Evolutionary conservation across 192 early-diverging fungal genomes (phyloP), one percentile per base, ranked within the genome.

Genomic region (Backusella australiensis): DNA sequence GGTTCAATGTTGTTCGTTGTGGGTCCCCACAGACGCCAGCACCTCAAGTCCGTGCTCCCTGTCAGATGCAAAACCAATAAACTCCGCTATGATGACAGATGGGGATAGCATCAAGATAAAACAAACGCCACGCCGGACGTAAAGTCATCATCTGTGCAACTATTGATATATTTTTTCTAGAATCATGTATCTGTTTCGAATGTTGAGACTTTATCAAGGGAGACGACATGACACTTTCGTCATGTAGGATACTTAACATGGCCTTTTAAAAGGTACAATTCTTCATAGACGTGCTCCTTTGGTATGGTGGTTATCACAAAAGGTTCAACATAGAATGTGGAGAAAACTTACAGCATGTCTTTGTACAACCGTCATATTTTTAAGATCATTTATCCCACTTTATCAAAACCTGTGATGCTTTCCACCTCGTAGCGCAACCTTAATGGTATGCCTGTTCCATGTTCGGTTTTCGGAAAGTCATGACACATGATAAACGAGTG

Each of bases 101-200:
- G 96, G 96, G 36, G 90, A 92, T 23, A 97, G 85, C 32, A 94
- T 85, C 15, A 97, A 79, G 46, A 92, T 93, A 79, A 96, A 96
- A 66, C 87, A 85, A 94, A 86, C 7, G 90, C 86, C 1, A 96
- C 89, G 36, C 94, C 95, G 9, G 91, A 91, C 69, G 92, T 89
- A 81, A 95, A 93, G 77, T 39, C 71, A 6, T 79, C 71, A 59
- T 83, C 86, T 32, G 79, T 83, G 2, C 84, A 82, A 69, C 71
- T 79, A 21, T 84, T 80, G 71, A 88, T 73, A 35, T 89, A 82
- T 73, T 83, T 79, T 79, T 82, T 89, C 83, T 73, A 91, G 76
- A 3, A 80, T 81, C 74, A 87, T 87, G 78, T 92, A 93, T 21
- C 86, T 88, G 12, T 85, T 85, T 75, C 94, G 96, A 26, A 97